phyloP scores from a whole-genome alignment of 805 yeast species.

The Pichia phayaonensis region DNA sequence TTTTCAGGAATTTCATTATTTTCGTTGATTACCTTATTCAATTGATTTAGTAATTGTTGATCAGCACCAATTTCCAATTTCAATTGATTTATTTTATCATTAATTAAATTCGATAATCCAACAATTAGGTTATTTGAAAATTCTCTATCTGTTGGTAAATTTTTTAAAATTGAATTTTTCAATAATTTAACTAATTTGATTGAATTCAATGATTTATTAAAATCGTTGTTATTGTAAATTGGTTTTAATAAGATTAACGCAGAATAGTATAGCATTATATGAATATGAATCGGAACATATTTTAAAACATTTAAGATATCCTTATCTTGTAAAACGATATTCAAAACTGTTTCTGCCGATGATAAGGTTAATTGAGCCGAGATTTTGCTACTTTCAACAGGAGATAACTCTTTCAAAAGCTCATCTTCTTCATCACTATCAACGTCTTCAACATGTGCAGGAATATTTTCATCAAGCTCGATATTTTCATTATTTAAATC shows the following conservation, averaged over 20 bases:
- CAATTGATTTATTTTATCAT: conserved; percentile 21
- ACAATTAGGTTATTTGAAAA: conserved; percentile 40
- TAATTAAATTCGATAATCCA: conserved; percentile 22
- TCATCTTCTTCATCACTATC: conserved; percentile 11
- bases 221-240: conserved; percentile 11
- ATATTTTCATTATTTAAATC: conserved; percentile 27
- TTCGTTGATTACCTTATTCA: conserved; percentile 1
- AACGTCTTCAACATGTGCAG: conserved; percentile 10
- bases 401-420: conserved; percentile 18
- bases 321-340: conserved; percentile 48
- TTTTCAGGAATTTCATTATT: not conserved
- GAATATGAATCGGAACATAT: conserved; percentile 67
- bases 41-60: conserved; percentile 12
- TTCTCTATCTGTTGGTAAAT: conserved; percentile 44
- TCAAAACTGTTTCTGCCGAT: conserved; percentile 58
- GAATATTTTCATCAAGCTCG: conserved; percentile 9
- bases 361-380: conserved; percentile 44
- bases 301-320: conserved; percentile 50
- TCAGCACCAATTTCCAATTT: not conserved
- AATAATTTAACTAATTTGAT: conserved; percentile 37
- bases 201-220: conserved; percentile 30
- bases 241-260: conserved; percentile 49
- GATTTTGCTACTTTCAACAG: conserved; percentile 21
- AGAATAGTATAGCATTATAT: conserved; percentile 63
- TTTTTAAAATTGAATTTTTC: conserved; percentile 34